A percentile compares a stretch with the other conserved stretches of the same genome.
Evolutionary conservation across 306 rosid species (phyloP).

Genomic region (Adenanthera pavonina): DNA sequence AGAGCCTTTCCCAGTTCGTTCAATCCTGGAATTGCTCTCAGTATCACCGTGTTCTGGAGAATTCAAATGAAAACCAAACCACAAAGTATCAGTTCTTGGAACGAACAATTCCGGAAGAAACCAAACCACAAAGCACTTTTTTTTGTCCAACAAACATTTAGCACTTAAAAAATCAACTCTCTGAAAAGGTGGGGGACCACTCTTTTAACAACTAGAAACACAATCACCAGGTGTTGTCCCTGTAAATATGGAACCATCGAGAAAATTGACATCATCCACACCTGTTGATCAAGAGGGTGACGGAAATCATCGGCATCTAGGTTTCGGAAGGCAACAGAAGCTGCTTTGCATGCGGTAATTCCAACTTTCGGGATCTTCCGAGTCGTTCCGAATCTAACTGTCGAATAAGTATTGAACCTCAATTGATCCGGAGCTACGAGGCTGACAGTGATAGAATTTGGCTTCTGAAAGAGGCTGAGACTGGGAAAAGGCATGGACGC

Average conservation of each 20-base stretch:
- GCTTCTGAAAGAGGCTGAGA: slow-evolving; percentile 52
- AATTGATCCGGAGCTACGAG: slow-evolving; percentile 41
- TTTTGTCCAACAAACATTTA: background rate
- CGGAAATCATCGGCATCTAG: slow-evolving; percentile 98
- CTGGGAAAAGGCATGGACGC: slow-evolving; percentile 67
- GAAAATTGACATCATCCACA: slow-evolving; percentile 10
- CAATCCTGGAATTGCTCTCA: slow-evolving; percentile 94
- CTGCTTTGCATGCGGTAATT: slow-evolving; percentile 57
- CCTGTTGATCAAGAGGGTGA: slow-evolving; percentile 96
- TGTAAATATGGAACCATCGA: background rate
- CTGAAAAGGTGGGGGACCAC: background rate
- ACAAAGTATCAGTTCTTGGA: slow-evolving; percentile 20
- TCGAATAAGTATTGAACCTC: slow-evolving; percentile 32
- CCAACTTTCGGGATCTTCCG: slow-evolving; percentile 36
- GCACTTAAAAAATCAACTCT: background rate
- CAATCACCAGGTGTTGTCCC: background rate
- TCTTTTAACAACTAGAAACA: background rate
- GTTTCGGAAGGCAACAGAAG: slow-evolving; percentile 66
- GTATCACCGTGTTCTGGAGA: slow-evolving; percentile 81
- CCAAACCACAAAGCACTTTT: background rate
- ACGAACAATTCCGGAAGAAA: slow-evolving; percentile 3
- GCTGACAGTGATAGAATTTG: slow-evolving; percentile 37
- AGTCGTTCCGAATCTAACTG: slow-evolving; percentile 35
- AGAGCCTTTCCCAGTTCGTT: slow-evolving; percentile 78
- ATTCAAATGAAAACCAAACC: slow-evolving; percentile 8